A percentile compares a stretch with the other conserved stretches of the same genome.
phyloP scores from a whole-genome alignment of 2,329 filamentous ascomycete genomes.

The Chaetomium globosum region DNA sequence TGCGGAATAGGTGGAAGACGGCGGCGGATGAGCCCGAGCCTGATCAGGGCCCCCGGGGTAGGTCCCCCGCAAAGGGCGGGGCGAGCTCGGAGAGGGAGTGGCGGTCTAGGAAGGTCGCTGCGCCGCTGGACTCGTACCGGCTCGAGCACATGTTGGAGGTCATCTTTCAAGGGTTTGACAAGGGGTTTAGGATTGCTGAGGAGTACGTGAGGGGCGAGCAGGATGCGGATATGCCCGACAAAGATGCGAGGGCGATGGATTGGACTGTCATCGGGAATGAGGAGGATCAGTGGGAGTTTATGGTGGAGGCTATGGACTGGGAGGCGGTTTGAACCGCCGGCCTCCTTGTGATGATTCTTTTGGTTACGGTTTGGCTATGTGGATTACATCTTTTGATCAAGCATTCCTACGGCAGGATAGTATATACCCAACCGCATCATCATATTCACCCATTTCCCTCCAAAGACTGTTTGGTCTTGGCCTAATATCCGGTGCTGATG shows the following conservation, averaged over 20 bases:
- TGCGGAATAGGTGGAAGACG: conserved; percentile 73
- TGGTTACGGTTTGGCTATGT: background rate
- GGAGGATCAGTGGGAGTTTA: conserved; percentile 57
- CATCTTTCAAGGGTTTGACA: conserved; percentile 62
- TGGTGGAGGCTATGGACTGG: conserved; percentile 64
- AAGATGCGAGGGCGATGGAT: conserved; percentile 28
- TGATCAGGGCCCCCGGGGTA: conserved; percentile 25
- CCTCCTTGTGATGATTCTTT: background rate
- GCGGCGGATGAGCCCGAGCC: conserved; percentile 54
- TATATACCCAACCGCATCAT: background rate
- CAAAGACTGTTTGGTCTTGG: background rate
- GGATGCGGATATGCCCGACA: conserved; percentile 24
- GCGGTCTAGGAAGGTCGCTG: conserved; percentile 23
- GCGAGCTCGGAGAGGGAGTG: conserved; percentile 4
- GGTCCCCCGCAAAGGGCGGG: conserved; percentile 7
- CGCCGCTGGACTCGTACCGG: conserved; percentile 61
- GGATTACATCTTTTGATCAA: background rate
- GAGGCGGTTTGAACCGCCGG: conserved; percentile 44
- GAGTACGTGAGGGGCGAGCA: conserved; percentile 43
- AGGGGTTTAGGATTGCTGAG: conserved; percentile 57
- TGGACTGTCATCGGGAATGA: conserved; percentile 37
- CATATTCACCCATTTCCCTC: background rate
- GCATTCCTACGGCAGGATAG: background rate
- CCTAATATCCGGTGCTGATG: background rate
- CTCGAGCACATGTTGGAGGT: conserved; percentile 60